Evolutionary conservation across 2,329 filamentous ascomycete genomes (phyloP).

Genomic region (Colletotrichum spaethianum): DNA sequence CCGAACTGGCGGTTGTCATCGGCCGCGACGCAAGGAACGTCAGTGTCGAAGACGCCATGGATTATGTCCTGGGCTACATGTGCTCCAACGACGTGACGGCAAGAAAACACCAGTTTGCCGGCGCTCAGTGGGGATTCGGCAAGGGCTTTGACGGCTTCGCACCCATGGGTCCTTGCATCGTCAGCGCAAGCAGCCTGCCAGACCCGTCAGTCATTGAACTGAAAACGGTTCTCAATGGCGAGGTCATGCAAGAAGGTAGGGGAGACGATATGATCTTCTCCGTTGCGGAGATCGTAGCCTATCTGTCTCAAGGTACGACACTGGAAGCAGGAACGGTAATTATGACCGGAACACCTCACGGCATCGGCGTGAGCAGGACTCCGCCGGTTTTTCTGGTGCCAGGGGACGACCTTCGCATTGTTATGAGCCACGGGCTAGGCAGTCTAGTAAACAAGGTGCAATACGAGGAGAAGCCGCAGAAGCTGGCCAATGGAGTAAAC

Average conservation of each 20-base stretch:
- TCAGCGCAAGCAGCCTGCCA: conserved; percentile 28
- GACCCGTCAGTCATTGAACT: conserved; percentile 37
- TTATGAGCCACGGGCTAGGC: conserved; percentile 44
- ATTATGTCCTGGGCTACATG: conserved; percentile 70
- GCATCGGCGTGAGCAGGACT: conserved; percentile 42
- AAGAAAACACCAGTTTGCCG: conserved; percentile 63
- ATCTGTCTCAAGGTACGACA: conserved; percentile 46
- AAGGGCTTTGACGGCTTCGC: conserved; percentile 66
- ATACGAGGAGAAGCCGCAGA: conserved; percentile 18
- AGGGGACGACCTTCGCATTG: conserved; percentile 40
- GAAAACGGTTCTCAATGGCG: conserved; percentile 44
- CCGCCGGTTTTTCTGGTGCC: conserved; percentile 43
- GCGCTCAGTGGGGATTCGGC: conserved; percentile 65
- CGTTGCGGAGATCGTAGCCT: conserved; percentile 48
- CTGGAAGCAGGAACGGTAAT: conserved; percentile 47
- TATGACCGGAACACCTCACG: conserved; percentile 47
- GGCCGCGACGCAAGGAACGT: conserved; percentile 63
- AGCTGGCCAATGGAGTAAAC: background rate
- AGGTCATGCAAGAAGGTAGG: conserved; percentile 44
- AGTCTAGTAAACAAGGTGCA: conserved; percentile 44
- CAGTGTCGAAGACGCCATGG: conserved; percentile 59
- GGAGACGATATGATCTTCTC: conserved; percentile 47
- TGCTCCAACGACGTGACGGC: conserved; percentile 69
- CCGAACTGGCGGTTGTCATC: conserved; percentile 65
- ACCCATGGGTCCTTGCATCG: conserved; percentile 55